Evolutionary conservation across 306 rosid species (phyloP).

Genomic region (Trifolium dubium): DNA sequence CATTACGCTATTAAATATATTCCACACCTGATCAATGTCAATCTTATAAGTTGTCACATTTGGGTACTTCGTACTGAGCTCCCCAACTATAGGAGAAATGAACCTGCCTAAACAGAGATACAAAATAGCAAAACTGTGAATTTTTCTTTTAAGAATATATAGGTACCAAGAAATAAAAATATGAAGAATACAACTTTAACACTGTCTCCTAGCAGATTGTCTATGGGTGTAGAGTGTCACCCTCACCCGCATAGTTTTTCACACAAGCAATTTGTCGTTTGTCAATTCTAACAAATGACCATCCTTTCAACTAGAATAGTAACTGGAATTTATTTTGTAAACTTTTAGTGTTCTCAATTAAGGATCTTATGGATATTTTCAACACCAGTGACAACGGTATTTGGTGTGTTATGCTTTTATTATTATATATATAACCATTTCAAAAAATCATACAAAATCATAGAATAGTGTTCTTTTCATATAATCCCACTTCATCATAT

Average conservation of each 20-base stretch:
- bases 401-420: slow-evolving; percentile 1
- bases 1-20: slow-evolving; percentile 8
- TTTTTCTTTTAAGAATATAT: slow-evolving; percentile 4
- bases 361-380: not conserved
- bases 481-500: not conserved
- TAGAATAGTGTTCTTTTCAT: not conserved
- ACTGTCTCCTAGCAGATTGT: not conserved
- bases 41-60: slow-evolving; percentile 78
- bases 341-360: not conserved
- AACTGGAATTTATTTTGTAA: not conserved
- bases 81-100: slow-evolving; percentile 66
- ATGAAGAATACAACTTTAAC: not conserved
- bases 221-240: not conserved
- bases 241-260: not conserved
- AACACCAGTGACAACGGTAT: not conserved
- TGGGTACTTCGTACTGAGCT: slow-evolving; percentile 68
- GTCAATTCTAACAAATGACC: slow-evolving; percentile 7
- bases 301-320: slow-evolving; percentile 12
- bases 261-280: not conserved
- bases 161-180: not conserved
- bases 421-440: not conserved
- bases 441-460: not conserved
- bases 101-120: slow-evolving; percentile 68
- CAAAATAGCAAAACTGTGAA: slow-evolving; percentile 30
- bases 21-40: slow-evolving; percentile 81